Conservation (phyloP, 805 yeast genomes). For the Jamesozyma lodderae region DNA sequence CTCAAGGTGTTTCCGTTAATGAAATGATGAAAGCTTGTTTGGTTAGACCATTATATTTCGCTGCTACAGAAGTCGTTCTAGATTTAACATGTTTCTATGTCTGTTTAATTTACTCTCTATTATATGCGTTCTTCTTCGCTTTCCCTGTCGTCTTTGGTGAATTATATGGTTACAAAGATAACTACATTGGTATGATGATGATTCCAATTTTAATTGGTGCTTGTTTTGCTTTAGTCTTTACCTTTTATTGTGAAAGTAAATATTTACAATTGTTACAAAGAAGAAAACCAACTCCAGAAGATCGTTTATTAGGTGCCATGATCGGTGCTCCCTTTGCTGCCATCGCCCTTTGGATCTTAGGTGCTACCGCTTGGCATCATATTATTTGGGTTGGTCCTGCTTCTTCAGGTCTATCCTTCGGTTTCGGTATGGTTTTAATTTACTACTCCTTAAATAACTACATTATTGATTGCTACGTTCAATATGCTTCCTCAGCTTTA, state of each 20-base stretch:
- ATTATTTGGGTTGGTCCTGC: constrained; percentile 76
- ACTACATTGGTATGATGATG: constrained; percentile 75
- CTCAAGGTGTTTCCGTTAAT: constrained; percentile 55
- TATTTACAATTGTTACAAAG: constrained; percentile 44
- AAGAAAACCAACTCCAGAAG: constrained; percentile 68
- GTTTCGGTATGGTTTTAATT: constrained; percentile 67
- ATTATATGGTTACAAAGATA: constrained; percentile 69
- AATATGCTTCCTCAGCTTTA: constrained; percentile 70
- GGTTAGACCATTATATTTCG: constrained; percentile 70
- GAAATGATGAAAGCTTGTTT: constrained; percentile 70
- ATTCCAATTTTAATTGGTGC: constrained; percentile 91
- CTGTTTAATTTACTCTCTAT: constrained; percentile 79
- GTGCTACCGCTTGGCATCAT: constrained; percentile 65
- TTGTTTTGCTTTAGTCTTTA: constrained; percentile 56
- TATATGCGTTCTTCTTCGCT: constrained; percentile 91
- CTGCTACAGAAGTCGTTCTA: constrained; percentile 73
- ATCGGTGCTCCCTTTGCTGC: constrained; percentile 78
- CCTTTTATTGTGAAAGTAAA: constrained; percentile 59
- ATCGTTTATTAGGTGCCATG: constrained; percentile 72
- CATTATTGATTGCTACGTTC: constrained; percentile 82
- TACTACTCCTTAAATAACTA: constrained; percentile 74
- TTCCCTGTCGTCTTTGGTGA: constrained; percentile 82
- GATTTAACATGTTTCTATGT: constrained; percentile 79
- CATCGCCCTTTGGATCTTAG: constrained; percentile 66
- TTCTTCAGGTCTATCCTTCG: constrained; percentile 70